These are phyloP conservation scores for Entomophthora muscae DNA, from an alignment of 371 early-diverging fungal genomes.

Conservation along the genomic window DNA sequence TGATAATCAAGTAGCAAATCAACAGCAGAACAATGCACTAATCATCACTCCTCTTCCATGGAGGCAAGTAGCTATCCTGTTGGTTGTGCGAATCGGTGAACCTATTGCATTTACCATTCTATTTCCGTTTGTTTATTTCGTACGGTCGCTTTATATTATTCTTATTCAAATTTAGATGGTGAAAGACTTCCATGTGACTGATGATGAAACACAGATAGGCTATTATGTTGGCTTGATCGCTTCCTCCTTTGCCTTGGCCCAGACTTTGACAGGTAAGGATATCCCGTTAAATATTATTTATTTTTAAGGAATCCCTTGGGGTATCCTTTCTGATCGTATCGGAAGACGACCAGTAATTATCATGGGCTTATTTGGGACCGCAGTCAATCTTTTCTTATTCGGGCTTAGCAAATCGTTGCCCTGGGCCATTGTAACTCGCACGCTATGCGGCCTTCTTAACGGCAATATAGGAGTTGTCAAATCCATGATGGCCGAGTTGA, in stretches of 20 bases:
- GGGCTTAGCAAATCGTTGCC: slow-evolving; percentile 45
- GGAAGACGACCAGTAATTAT: slow-evolving; percentile 71
- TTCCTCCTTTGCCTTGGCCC: slow-evolving; percentile 39
- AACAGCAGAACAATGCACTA: too few relatives aligned
- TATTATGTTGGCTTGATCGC: slow-evolving; percentile 46
- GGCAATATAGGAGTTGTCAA: slow-evolving; percentile 73
- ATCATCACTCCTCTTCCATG: slow-evolving; percentile 25
- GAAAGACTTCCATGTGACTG: slow-evolving; percentile 29
- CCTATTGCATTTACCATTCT: slow-evolving; percentile 38
- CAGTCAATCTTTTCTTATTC: slow-evolving; percentile 42
- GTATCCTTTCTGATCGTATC: slow-evolving; percentile 31
- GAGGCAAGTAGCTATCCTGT: slow-evolving; percentile 31
- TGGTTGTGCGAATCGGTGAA: slow-evolving; percentile 36
- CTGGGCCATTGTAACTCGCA: slow-evolving; percentile 46
- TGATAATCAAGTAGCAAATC: too few relatives aligned
- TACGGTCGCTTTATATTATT: not conserved
- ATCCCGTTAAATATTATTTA: not conserved
- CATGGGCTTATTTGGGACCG: slow-evolving; percentile 56
- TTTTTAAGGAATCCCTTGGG: slow-evolving; percentile 23
- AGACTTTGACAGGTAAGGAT: slow-evolving; percentile 27
- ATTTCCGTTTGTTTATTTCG: slow-evolving; percentile 37
- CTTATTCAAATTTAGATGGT: slow-evolving; percentile 24
- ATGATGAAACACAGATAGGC: slow-evolving; percentile 31
- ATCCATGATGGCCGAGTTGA: slow-evolving; percentile 72
- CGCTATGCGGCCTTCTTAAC: slow-evolving; percentile 55